Conservation (phyloP, 164 flowering plant genomes). For the Buxus sempervirens region DNA sequence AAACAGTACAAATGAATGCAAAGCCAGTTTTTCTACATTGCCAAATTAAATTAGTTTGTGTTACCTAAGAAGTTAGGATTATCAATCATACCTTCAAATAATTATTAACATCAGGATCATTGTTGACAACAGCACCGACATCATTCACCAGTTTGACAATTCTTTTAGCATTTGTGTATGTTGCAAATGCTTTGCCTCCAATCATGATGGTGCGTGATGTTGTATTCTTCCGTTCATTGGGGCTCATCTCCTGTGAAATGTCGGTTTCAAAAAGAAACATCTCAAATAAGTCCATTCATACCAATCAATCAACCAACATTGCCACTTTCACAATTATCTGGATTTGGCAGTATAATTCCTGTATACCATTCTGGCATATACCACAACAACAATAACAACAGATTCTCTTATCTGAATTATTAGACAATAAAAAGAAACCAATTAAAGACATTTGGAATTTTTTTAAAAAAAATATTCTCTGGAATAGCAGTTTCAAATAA, state of each 20-base stretch:
- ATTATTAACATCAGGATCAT: conserved; percentile 78
- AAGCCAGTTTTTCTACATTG: background rate
- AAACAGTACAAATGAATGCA: background rate
- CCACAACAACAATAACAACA: no score
- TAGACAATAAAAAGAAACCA: no score
- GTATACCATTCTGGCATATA: no score
- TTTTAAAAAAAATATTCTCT: no score
- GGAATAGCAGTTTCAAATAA: background rate
- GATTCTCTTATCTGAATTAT: no score
- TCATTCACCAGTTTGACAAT: conserved; percentile 91
- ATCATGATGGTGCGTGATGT: conserved; percentile 89
- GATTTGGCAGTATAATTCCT: no score
- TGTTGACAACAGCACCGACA: conserved; percentile 89
- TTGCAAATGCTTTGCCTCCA: conserved; percentile 98
- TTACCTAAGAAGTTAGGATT: background rate
- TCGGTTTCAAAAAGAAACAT: conserved; percentile 5
- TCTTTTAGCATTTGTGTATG: conserved; percentile 95
- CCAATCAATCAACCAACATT: background rate
- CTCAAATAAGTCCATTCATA: background rate
- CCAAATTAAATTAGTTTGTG: background rate
- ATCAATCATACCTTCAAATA: conserved; percentile 64
- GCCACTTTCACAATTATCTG: no score
- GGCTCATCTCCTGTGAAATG: conserved; percentile 73
- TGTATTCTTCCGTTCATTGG: conserved; percentile 68
- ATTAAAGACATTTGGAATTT: no score